These are phyloP conservation scores for Aspergillus ochraceus DNA, from an alignment of 2,329 filamentous ascomycete genomes.

Conservation along the genomic window DNA sequence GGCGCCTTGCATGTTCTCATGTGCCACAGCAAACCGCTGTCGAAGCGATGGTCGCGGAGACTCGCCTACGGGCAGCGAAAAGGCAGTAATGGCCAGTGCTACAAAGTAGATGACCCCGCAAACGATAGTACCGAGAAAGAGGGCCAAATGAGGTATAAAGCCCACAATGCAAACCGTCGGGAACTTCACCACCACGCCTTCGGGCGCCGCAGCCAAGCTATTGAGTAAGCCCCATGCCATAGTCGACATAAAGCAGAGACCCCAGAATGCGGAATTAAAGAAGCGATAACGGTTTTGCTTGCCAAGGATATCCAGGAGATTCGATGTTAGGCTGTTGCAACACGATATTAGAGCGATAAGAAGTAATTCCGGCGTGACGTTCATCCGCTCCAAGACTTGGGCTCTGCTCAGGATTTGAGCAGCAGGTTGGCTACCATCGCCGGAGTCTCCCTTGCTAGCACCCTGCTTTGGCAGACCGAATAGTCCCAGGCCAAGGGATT, in stretches of 20 bases:
- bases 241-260: slow-evolving; percentile 81
- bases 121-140: slow-evolving; percentile 73
- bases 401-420: slow-evolving; percentile 40
- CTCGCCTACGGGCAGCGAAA: slow-evolving; percentile 60
- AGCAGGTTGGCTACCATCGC: slow-evolving; percentile 29
- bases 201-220: slow-evolving; percentile 44
- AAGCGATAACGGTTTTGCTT: slow-evolving; percentile 79
- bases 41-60: slow-evolving; percentile 47
- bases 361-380: slow-evolving; percentile 85
- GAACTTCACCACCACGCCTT: slow-evolving; percentile 71
- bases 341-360: slow-evolving; percentile 84
- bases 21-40: slow-evolving; percentile 68
- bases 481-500: slow-evolving; percentile 70
- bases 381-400: slow-evolving; percentile 74
- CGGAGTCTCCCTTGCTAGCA: slow-evolving; percentile 47
- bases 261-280: slow-evolving; percentile 85
- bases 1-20: slow-evolving; percentile 89
- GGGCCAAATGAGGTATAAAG: slow-evolving; percentile 90
- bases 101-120: slow-evolving; percentile 76
- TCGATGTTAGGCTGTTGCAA: slow-evolving; percentile 84
- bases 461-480: slow-evolving; percentile 54
- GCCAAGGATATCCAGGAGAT: slow-evolving; percentile 76
- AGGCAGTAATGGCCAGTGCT: slow-evolving; percentile 73
- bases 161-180: slow-evolving; percentile 94
- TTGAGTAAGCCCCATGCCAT: slow-evolving; percentile 73